phyloP scores from a whole-genome alignment of 805 yeast genomes.

The Saccharomycopsis babjevae region DNA sequence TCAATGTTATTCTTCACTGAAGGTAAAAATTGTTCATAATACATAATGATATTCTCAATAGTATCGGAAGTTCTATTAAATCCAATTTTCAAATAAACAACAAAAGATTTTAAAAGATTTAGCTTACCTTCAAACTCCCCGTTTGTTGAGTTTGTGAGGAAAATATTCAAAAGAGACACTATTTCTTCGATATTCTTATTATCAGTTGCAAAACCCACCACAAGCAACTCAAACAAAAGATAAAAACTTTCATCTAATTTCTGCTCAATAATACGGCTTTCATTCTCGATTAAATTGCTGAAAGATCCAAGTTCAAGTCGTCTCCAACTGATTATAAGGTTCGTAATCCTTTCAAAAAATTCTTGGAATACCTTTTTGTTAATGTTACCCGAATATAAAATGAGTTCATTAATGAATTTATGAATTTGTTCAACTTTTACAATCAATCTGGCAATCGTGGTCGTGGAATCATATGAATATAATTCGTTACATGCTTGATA shows the following conservation, averaged over 20 bases:
- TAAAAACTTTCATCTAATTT: constrained; percentile 83
- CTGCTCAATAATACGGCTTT: constrained; percentile 38
- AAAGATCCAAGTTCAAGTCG: constrained; percentile 77
- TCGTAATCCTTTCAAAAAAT: constrained; percentile 49
- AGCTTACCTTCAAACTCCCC: constrained; percentile 67
- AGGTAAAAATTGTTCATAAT: constrained; percentile 56
- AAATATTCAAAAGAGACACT: constrained; percentile 56
- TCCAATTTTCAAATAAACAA: constrained; percentile 36
- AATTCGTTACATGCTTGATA: constrained; percentile 56
- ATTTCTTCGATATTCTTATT: constrained; percentile 27
- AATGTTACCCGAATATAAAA: constrained; percentile 59
- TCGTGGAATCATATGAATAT: constrained; percentile 45
- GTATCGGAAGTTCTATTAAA: constrained; percentile 22
- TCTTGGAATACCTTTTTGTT: constrained; percentile 53
- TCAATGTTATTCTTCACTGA: constrained; percentile 37
- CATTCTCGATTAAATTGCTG: constrained; percentile 63
- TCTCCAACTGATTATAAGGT: constrained; percentile 83
- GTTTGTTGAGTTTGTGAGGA: constrained; percentile 60
- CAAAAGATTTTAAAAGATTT: constrained; percentile 53
- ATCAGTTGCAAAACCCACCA: constrained; percentile 36
- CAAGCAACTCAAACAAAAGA: constrained; percentile 73
- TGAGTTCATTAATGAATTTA: constrained; percentile 83
- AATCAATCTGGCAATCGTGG: constrained; percentile 69
- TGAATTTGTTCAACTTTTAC: constrained; percentile 82
- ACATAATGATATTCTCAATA: constrained; percentile 47